Percentiles rank a stretch among this genome's conserved stretches.
Evolutionary conservation across 345 rosid genomes (phyloP).

Genomic region (Populus pruinosa): DNA sequence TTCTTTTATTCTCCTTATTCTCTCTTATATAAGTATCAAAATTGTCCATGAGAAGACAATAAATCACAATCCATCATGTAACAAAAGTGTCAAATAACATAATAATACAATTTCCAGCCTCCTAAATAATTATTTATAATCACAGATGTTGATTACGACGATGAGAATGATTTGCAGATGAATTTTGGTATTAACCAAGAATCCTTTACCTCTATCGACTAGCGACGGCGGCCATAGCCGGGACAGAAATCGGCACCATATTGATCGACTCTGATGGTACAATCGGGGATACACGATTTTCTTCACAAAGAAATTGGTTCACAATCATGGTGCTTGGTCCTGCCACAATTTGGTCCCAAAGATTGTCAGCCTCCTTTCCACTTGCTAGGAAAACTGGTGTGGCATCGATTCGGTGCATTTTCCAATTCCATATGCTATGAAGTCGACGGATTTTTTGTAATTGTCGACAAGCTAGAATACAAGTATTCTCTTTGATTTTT

Average conservation of each 20-base stretch:
- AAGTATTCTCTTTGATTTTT: conserved; percentile 58
- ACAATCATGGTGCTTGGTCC: conserved; percentile 54
- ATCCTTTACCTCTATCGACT: conserved; percentile 8
- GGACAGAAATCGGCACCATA: conserved; percentile 20
- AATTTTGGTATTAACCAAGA: too few relatives aligned
- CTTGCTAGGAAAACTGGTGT: conserved; percentile 56
- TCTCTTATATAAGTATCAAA: background rate
- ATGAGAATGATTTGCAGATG: background rate
- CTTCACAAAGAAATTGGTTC: conserved; percentile 39
- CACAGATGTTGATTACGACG: background rate
- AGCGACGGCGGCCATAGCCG: conserved; percentile 54
- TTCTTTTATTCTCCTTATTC: background rate
- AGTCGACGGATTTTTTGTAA: conserved; percentile 57
- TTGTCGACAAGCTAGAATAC: conserved; percentile 52
- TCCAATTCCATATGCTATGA: conserved; percentile 50
- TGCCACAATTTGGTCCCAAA: conserved; percentile 64
- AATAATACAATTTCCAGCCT: too few relatives aligned
- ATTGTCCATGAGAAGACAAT: background rate
- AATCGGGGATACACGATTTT: conserved; percentile 31
- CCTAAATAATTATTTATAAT: too few relatives aligned
- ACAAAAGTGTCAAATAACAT: background rate
- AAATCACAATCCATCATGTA: background rate
- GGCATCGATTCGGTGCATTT: conserved; percentile 73
- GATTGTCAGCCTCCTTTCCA: conserved; percentile 53
- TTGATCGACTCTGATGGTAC: conserved; percentile 21